These are phyloP conservation scores for Rhexocercosporidium sp. DNA, from an alignment of 2,329 filamentous ascomycete genomes.

Conservation along the genomic window DNA sequence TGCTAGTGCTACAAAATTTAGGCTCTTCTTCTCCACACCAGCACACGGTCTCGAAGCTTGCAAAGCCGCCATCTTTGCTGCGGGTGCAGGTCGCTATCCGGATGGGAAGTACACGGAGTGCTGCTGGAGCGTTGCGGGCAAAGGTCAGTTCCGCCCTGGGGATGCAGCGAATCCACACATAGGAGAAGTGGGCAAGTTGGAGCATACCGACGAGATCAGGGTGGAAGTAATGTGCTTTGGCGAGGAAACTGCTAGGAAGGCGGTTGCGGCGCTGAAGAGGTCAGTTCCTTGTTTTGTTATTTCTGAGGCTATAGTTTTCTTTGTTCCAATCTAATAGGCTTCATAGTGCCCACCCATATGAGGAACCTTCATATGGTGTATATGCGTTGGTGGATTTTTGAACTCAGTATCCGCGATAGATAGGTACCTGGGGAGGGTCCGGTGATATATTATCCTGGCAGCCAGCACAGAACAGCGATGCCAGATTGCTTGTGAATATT, in stretches of 20 bases:
- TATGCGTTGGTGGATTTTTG: slow-evolving; percentile 55
- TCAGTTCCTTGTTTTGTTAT: slow-evolving; percentile 46
- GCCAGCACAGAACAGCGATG: background rate
- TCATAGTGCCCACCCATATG: slow-evolving; percentile 54
- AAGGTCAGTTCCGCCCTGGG: slow-evolving; percentile 69
- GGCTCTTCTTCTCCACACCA: slow-evolving; percentile 58
- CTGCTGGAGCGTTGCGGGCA: slow-evolving; percentile 58
- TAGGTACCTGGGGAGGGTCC: background rate
- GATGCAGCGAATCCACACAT: slow-evolving; percentile 66
- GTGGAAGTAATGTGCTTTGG: slow-evolving; percentile 69
- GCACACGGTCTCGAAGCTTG: slow-evolving; percentile 50
- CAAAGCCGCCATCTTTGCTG: slow-evolving; percentile 61
- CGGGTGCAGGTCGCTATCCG: slow-evolving; percentile 58
- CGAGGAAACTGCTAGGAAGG: slow-evolving; percentile 59
- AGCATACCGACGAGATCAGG: slow-evolving; percentile 63
- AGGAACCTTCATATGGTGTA: slow-evolving; percentile 56
- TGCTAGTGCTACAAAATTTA: slow-evolving; percentile 34
- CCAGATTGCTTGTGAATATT: background rate
- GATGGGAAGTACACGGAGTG: slow-evolving; percentile 56
- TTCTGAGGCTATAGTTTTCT: slow-evolving; percentile 10
- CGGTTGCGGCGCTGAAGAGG: slow-evolving; percentile 69
- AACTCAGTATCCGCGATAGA: slow-evolving; percentile 1
- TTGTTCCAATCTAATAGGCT: background rate
- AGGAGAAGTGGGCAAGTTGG: slow-evolving; percentile 60
- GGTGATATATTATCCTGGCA: background rate